Base-by-base conservation (phyloP, 2,329 filamentous ascomycete genomes). In the Paraphaeosphaeria minitans region DNA sequence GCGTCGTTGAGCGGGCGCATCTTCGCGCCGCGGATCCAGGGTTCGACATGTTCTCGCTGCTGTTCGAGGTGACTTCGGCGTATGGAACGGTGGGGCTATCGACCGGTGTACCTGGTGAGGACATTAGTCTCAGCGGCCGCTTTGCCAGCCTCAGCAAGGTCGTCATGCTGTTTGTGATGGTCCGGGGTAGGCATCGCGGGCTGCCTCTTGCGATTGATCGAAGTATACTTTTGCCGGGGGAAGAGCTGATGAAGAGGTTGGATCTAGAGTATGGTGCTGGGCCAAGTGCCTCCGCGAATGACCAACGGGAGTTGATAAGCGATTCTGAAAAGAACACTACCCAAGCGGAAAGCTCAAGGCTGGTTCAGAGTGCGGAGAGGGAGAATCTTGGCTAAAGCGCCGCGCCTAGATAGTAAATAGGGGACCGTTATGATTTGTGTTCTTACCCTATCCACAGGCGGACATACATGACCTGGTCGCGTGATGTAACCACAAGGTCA, bases 71-170 rank as follows among this genome's bases (percentile, higher is more conserved):
- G 9, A 80, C 84, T 1, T 83, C 80, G 1, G 84, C 79, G 2
- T 89, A 88, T 66, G 85, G 85, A 7, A 85, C 83, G 53, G 85
- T 89, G n/a, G 86, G 86, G 4, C 78, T 89, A 16, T 85, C 82
- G 27, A 80, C 84, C 1, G 86, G 86, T 0, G 75, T 85, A 22
- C 84, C 85, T 0, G 77, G 79, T 10, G 75, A 81, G 57, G 80
- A 82, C 49, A 85, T 82, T 66, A 85, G 83, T 53, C 84, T 89
- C 56, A 78, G 78, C 47, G 85, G 85, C 2, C 81, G 80, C 0
- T 84, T 84, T 79, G 81, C 83, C 55, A 77, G 77, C 1, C 78
- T 81, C 13, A 86, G 83, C 70, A 89, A 88, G 74, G 68, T 89
- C 41, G 80, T 87, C 21, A 71, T 88, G 57, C 81, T 83, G 49